Percentiles rank a stretch among this genome's conserved stretches.
Conservation (phyloP, 352 stramenopile genomes). For the Phytophthora colocasiae region DNA sequence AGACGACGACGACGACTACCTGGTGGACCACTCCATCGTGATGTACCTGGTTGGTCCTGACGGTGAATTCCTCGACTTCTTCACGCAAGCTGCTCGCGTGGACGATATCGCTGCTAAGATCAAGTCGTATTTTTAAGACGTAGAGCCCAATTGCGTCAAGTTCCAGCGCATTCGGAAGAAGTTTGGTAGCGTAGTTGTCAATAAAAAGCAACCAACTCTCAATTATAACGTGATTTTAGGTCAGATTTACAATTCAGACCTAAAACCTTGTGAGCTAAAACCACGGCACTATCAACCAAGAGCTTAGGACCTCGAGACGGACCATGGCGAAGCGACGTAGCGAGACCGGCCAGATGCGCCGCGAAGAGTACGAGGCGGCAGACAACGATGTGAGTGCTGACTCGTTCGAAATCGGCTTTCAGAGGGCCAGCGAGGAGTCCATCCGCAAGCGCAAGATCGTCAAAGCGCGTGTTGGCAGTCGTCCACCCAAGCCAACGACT, state of each 20-base stretch:
- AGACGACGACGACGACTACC: constrained; percentile 97
- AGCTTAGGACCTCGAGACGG: background rate
- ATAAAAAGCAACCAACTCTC: background rate
- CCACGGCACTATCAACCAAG: background rate
- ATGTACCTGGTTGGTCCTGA: constrained; percentile 98
- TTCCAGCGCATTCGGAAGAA: background rate
- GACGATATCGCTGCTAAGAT: constrained; percentile 96
- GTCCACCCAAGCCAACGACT: constrained; percentile 27
- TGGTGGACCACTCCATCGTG: constrained; percentile 99
- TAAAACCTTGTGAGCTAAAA: background rate
- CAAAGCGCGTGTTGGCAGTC: constrained; percentile 54
- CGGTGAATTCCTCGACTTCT: constrained; percentile 99
- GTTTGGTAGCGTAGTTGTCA: background rate
- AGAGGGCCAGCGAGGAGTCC: constrained; percentile 69
- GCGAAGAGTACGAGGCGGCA: constrained; percentile 82
- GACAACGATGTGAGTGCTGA: constrained; percentile 51
- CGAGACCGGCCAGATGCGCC: constrained; percentile 87
- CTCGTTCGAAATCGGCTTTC: constrained; percentile 70
- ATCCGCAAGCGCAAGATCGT: constrained; percentile 86
- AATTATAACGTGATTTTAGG: too few species aligned
- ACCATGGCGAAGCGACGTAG: constrained; percentile 85
- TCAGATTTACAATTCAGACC: too few species aligned
- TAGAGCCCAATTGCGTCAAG: background rate
- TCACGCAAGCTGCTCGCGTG: constrained; percentile 96
- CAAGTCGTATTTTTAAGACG: constrained; percentile 68